Conservation (phyloP, 306 rosid species). For the Lupinus albus region DNA sequence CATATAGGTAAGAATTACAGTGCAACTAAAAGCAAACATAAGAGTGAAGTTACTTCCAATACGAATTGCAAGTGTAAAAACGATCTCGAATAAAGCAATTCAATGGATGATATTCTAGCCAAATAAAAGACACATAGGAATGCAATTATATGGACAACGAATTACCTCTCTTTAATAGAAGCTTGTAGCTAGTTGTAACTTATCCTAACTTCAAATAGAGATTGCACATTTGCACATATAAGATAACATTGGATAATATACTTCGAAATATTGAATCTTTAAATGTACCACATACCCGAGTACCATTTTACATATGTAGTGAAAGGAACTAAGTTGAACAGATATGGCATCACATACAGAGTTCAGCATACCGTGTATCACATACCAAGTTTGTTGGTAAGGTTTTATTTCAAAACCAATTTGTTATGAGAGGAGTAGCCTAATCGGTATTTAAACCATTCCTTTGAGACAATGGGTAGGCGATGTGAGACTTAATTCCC, state of each 20-base stretch:
- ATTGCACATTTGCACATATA: slow-evolving; percentile 6
- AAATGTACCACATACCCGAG: too few relatives aligned
- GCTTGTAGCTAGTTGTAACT: slow-evolving; percentile 3
- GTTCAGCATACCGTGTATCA: too few relatives aligned
- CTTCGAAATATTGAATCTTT: too few relatives aligned
- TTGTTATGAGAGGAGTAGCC: too few relatives aligned
- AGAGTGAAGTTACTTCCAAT: slow-evolving; percentile 10
- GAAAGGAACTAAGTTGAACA: slow-evolving; percentile 36
- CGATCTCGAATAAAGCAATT: slow-evolving; percentile 17
- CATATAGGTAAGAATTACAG: not conserved
- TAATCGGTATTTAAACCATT: too few relatives aligned
- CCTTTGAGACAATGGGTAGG: too few relatives aligned
- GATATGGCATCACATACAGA: slow-evolving; percentile 16
- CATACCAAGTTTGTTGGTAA: too few relatives aligned
- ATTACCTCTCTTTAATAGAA: slow-evolving; percentile 18
- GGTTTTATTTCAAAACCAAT: too few relatives aligned
- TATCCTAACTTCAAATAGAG: slow-evolving; percentile 18
- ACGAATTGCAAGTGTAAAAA: slow-evolving; percentile 1
- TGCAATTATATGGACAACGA: slow-evolving; percentile 15
- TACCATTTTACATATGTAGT: not conserved
- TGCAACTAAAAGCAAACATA: slow-evolving; percentile 7
- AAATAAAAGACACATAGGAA: not conserved
- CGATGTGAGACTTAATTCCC: too few relatives aligned
- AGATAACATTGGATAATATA: not conserved
- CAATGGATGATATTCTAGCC: not conserved